Conservation (phyloP, 2,329 filamentous ascomycete genomes). For the Verticillium tricorpus region DNA sequence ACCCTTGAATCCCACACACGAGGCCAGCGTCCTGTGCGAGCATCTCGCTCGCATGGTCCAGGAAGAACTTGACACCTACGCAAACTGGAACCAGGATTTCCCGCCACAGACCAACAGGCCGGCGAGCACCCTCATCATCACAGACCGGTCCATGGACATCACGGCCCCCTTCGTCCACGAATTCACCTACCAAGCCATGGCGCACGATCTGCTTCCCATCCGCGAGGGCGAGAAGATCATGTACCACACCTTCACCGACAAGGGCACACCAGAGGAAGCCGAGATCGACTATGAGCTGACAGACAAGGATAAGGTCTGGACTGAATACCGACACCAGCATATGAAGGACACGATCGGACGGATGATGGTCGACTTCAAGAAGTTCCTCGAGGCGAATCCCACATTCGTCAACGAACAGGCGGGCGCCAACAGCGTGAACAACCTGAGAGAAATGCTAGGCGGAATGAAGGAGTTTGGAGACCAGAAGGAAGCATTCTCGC, state of each 20-base stretch:
- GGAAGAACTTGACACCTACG: slow-evolving; percentile 84
- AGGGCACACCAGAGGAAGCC: slow-evolving; percentile 64
- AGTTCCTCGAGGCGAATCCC: slow-evolving; percentile 85
- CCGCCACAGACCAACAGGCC: slow-evolving; percentile 75
- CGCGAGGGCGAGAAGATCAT: slow-evolving; percentile 84
- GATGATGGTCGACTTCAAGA: slow-evolving; percentile 86
- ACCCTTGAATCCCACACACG: slow-evolving; percentile 69
- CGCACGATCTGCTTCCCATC: slow-evolving; percentile 85
- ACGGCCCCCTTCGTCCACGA: slow-evolving; percentile 86
- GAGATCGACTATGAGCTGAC: slow-evolving; percentile 87
- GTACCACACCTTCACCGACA: slow-evolving; percentile 75
- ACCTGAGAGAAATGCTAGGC: slow-evolving; percentile 95
- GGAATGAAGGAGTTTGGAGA: slow-evolving; percentile 92
- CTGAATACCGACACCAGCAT: slow-evolving; percentile 87
- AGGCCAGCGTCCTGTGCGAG: slow-evolving; percentile 80
- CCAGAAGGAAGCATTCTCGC: slow-evolving; percentile 89
- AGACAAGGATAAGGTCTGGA: slow-evolving; percentile 92
- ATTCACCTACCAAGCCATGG: slow-evolving; percentile 98
- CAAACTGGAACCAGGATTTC: slow-evolving; percentile 77
- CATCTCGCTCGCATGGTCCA: slow-evolving; percentile 90
- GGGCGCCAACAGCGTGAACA: slow-evolving; percentile 73
- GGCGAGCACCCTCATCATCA: slow-evolving; percentile 77
- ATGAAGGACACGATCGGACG: slow-evolving; percentile 98
- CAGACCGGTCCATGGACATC: slow-evolving; percentile 90
- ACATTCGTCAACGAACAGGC: slow-evolving; percentile 77